Conservation (phyloP, 2,329 filamentous ascomycete species). For the Trichoderma sp. region DNA sequence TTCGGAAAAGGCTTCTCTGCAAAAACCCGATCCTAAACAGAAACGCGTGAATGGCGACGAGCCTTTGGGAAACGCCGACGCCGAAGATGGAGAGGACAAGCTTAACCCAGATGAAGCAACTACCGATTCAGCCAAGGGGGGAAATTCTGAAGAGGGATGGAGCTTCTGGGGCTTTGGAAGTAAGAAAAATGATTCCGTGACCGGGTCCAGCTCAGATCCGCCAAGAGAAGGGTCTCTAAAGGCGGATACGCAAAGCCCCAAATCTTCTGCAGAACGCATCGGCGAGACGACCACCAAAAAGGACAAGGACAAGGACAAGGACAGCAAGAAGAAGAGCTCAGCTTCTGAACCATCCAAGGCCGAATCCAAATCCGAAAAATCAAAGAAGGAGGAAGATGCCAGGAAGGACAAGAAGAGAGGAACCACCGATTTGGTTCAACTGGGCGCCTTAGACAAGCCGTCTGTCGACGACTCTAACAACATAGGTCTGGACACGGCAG, state of each 20-base stretch:
- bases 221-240: background rate
- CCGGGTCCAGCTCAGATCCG: constrained; percentile 2
- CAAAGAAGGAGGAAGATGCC: constrained; percentile 26
- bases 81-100: background rate
- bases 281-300: background rate
- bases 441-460: constrained; percentile 31
- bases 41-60: constrained; percentile 21
- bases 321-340: constrained; percentile 27
- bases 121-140: constrained; percentile 21
- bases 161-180: constrained; percentile 28
- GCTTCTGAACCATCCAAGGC: constrained; percentile 23
- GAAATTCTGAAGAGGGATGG: constrained; percentile 26
- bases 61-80: constrained; percentile 18
- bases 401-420: constrained; percentile 39
- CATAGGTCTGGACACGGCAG: constrained; percentile 30
- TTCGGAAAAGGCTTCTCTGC: background rate
- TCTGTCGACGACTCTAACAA: constrained; percentile 28
- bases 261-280: background rate
- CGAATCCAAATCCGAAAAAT: constrained; percentile 23
- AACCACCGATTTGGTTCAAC: constrained; percentile 36
- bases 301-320: constrained; percentile 18
- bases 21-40: background rate
- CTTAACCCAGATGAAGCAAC: background rate
- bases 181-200: constrained; percentile 11
- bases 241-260: background rate